These are phyloP conservation scores for Plasmodium vinckei DNA, from an alignment of 169 alveolate species.

Conservation along the genomic window DNA sequence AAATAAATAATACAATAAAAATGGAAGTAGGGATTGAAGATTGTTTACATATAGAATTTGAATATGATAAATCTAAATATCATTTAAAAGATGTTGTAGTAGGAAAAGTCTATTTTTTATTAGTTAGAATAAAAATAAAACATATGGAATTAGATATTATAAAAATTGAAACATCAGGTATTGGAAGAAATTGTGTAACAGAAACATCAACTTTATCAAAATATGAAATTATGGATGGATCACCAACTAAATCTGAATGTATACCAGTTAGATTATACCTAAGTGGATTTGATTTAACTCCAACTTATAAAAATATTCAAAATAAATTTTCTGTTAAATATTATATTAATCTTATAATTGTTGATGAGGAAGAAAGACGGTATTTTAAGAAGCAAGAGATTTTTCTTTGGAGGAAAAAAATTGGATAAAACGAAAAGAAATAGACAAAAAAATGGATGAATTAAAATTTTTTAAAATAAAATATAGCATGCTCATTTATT, in stretches of 20 bases:
- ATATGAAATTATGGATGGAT: slow-evolving; percentile 99
- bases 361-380: slow-evolving; percentile 97
- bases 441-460: too few relatives aligned
- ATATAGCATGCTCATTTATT: too few relatives aligned
- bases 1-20: slow-evolving; percentile 92
- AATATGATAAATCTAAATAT: slow-evolving; percentile 94
- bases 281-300: slow-evolving; percentile 97
- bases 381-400: slow-evolving; percentile 97
- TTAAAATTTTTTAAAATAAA: too few relatives aligned
- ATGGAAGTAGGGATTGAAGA: slow-evolving; percentile 99
- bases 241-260: slow-evolving; percentile 96
- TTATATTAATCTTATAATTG: slow-evolving; percentile 96
- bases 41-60: slow-evolving; percentile 97
- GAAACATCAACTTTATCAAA: slow-evolving; percentile 97
- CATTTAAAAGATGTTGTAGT: slow-evolving; percentile 97
- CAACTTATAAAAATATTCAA: slow-evolving; percentile 96
- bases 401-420: slow-evolving; percentile 96
- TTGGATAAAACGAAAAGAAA: slow-evolving; percentile 81
- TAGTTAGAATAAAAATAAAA: slow-evolving; percentile 98
- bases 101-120: slow-evolving; percentile 97
- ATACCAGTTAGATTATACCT: slow-evolving; percentile 97
- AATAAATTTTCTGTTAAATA: slow-evolving; percentile 96
- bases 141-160: slow-evolving; percentile 94
- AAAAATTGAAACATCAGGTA: slow-evolving; percentile 80
- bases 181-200: slow-evolving; percentile 85